Percentiles rank a stretch among this genome's conserved stretches.
phyloP scores from a whole-genome alignment of 2,329 filamentous ascomycete genomes.

The Didymella glomerata region DNA sequence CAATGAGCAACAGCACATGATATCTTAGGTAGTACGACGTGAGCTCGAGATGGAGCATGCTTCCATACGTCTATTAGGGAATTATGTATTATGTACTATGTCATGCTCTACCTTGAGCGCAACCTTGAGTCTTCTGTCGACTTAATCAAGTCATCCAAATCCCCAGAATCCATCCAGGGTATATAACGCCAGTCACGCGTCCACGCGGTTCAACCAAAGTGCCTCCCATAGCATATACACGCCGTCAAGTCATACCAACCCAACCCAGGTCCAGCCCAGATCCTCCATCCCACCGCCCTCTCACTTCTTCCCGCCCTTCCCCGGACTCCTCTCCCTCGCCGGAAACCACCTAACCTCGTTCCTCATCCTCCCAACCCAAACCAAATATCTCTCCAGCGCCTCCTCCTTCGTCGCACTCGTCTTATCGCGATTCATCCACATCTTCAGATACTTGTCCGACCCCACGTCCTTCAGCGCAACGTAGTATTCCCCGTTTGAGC shows the following conservation, averaged over 20 bases:
- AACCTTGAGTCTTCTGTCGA: background rate
- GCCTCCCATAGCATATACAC: background rate
- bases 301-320: conserved; percentile 10
- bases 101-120: too few species aligned
- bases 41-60: background rate
- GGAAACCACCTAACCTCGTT: conserved; percentile 36
- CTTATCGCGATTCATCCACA: conserved; percentile 43
- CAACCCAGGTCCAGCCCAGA: background rate
- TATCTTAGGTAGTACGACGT: background rate
- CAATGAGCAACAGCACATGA: background rate
- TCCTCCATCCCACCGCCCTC: background rate
- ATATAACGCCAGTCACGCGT: conserved; percentile 13
- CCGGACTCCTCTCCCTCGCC: conserved; percentile 13
- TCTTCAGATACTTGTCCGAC: conserved; percentile 42
- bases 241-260: background rate
- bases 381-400: conserved; percentile 37
- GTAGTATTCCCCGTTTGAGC: conserved; percentile 36
- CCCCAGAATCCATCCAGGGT: conserved; percentile 11
- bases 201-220: background rate
- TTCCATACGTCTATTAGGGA: background rate
- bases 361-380: conserved; percentile 38
- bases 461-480: conserved; percentile 37
- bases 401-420: conserved; percentile 34
- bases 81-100: conserved; percentile 1
- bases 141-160: background rate